Conservation (phyloP, 345 rosid species). For the Diplotaxis tenuifolia region DNA sequence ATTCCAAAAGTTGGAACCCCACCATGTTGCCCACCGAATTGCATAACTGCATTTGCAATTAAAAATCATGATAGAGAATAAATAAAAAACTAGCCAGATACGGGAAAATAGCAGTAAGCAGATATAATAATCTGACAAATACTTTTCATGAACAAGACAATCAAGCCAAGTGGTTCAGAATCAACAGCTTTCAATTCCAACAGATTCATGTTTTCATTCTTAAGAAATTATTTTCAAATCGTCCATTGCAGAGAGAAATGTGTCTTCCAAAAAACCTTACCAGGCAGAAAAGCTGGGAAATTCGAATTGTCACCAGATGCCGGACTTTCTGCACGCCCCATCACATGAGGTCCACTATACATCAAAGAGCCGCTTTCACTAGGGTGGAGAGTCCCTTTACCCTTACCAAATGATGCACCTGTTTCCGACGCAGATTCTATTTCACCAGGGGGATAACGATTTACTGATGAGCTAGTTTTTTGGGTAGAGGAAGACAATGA, state of each 20-base stretch:
- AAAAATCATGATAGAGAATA: background rate
- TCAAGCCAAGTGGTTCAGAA: background rate
- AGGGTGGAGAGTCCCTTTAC: constrained; percentile 60
- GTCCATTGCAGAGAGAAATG: background rate
- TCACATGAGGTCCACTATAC: constrained; percentile 68
- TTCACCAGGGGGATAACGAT: constrained; percentile 54
- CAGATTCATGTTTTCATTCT: background rate
- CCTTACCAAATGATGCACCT: constrained; percentile 61
- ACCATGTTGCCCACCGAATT: constrained; percentile 92
- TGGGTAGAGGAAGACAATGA: constrained; percentile 68
- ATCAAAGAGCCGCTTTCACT: constrained; percentile 63
- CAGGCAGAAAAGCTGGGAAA: constrained; percentile 84
- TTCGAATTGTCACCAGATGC: constrained; percentile 72
- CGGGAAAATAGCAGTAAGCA: background rate
- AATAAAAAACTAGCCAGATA: background rate
- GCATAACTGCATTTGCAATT: constrained; percentile 54
- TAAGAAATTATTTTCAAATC: background rate
- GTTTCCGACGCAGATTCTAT: constrained; percentile 56
- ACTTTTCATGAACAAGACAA: background rate
- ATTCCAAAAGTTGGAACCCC: constrained; percentile 97
- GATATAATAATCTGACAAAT: background rate
- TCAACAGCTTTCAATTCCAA: constrained; percentile 2
- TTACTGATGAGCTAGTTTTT: constrained; percentile 42
- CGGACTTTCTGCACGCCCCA: constrained; percentile 66
- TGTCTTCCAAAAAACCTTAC: constrained; percentile 38